Evolutionary conservation across 208 protist genomes (phyloP).

Genomic region (Crithidia fasciculata): DNA sequence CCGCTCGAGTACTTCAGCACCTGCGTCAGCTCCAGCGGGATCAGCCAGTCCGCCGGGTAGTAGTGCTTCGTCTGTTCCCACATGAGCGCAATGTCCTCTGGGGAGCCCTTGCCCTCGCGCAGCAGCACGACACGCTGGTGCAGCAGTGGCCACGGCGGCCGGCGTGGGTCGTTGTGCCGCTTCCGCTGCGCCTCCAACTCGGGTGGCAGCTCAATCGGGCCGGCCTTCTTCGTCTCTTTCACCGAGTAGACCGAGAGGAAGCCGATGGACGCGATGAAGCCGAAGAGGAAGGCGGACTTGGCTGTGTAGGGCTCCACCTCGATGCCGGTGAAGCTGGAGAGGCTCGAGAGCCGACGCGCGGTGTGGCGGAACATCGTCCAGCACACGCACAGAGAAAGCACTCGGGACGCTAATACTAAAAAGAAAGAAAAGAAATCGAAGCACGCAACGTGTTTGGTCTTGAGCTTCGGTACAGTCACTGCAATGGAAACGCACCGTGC

Average conservation of each 20-base stretch:
- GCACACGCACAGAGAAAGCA: neutral
- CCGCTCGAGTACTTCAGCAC: conserved; percentile 87
- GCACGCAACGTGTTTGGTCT: too few species aligned
- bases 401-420: too few species aligned
- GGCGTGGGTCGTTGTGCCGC: conserved; percentile 76
- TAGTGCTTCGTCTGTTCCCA: conserved; percentile 89
- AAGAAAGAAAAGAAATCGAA: neutral
- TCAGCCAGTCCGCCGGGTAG: conserved; percentile 86
- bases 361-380: conserved; percentile 66
- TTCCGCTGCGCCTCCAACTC: conserved; percentile 67
- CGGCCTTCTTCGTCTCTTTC: conserved; percentile 82
- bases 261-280: conserved; percentile 72
- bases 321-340: conserved; percentile 59
- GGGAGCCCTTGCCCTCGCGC: conserved; percentile 73
- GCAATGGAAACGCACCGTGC: too few species aligned
- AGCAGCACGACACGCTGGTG: conserved; percentile 82
- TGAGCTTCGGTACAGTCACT: too few species aligned
- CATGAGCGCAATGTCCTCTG: conserved; percentile 78
- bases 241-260: conserved; percentile 81
- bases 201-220: conserved; percentile 74
- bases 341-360: conserved; percentile 44
- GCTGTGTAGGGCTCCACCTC: conserved; percentile 83
- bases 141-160: conserved; percentile 85
- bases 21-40: conserved; percentile 86
- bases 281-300: conserved; percentile 82